A percentile compares a stretch with the other conserved stretches of the same genome.
These are phyloP conservation scores for Entomortierella beljakovae DNA, from an alignment of 192 early-diverging fungal genomes.

Conservation along the genomic window DNA sequence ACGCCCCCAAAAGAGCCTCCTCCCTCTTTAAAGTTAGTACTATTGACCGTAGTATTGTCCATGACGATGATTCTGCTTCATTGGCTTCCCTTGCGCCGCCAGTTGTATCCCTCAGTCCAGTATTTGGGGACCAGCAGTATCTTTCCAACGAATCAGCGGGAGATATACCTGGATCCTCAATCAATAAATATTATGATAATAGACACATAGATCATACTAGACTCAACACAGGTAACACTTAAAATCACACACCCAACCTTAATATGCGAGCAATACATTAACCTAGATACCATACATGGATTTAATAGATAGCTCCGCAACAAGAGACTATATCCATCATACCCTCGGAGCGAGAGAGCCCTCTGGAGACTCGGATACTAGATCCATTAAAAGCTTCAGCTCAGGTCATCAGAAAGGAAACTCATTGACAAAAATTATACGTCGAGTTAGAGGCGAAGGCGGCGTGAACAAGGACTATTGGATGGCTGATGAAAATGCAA, in stretches of 20 bases:
- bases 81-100: conserved; percentile 38
- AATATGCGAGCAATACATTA: too few relatives aligned
- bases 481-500: conserved; percentile 87
- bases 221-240: conserved; percentile 25
- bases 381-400: conserved; percentile 56
- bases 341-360: conserved; percentile 29
- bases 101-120: conserved; percentile 44
- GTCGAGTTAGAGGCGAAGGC: conserved; percentile 66
- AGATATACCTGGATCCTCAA: background rate
- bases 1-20: conserved; percentile 34
- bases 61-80: conserved; percentile 37
- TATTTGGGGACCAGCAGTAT: conserved; percentile 34
- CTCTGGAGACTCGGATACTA: conserved; percentile 57
- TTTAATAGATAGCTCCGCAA: conserved; percentile 27
- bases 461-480: conserved; percentile 74
- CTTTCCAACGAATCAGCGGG: background rate
- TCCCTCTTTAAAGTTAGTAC: conserved; percentile 50
- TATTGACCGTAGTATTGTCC: conserved; percentile 36
- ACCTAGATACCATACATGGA: background rate
- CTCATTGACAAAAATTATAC: conserved; percentile 61
- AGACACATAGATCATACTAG: conserved; percentile 16
- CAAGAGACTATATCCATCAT: conserved; percentile 40
- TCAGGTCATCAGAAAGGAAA: conserved; percentile 59
- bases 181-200: background rate
- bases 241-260: background rate